Evolutionary conservation across 768 basidiomycete genomes (phyloP).

Genomic region (Atractiella rhizophila): DNA sequence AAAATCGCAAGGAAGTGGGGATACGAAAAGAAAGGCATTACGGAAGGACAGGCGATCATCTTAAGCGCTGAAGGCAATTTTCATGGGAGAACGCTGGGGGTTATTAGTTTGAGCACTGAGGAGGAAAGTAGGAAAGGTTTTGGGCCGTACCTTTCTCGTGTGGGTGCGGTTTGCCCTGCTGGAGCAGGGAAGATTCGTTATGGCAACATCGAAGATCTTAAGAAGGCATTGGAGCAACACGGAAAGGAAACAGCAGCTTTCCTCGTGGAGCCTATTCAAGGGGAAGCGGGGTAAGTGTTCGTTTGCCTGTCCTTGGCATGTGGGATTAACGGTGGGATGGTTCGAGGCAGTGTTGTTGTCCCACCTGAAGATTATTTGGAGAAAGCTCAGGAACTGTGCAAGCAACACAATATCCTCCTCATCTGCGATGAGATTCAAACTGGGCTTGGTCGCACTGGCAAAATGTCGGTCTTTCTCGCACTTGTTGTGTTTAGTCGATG

Average conservation of each 20-base stretch:
- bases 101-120: constrained; percentile 67
- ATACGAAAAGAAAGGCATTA: constrained; percentile 59
- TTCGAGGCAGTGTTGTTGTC: constrained; percentile 47
- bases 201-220: constrained; percentile 57
- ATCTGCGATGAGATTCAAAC: constrained; percentile 99
- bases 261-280: constrained; percentile 91
- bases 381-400: constrained; percentile 55
- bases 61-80: constrained; percentile 75
- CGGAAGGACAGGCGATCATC: constrained; percentile 58
- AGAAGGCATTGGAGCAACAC: constrained; percentile 48
- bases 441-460: constrained; percentile 75
- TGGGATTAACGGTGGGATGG: not conserved
- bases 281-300: constrained; percentile 67
- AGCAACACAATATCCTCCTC: constrained; percentile 66
- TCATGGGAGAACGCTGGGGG: constrained; percentile 51
- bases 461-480: constrained; percentile 30
- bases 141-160: constrained; percentile 63
- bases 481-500: not conserved
- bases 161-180: constrained; percentile 46
- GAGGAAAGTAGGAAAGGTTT: constrained; percentile 66
- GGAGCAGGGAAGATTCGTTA: constrained; percentile 44
- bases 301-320: not conserved
- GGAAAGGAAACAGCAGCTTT: constrained; percentile 73
- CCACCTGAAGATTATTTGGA: constrained; percentile 67
- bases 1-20: constrained; percentile 96